Evolutionary conservation across 1,284 basidiomycete genomes (phyloP).

Genomic region (Sutorius eximius): DNA sequence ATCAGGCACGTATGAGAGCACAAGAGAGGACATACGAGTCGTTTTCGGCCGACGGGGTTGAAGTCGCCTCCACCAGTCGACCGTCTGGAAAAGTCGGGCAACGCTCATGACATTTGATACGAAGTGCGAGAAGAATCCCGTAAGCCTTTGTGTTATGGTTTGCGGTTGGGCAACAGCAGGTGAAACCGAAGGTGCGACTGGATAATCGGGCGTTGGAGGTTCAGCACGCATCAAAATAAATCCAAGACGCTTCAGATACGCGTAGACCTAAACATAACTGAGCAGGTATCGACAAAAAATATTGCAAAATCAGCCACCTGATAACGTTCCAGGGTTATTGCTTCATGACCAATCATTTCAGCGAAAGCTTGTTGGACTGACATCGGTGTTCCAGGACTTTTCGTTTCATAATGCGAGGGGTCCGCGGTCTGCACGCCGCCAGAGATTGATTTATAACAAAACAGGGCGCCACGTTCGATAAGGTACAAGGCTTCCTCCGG

Average conservation of each 20-base stretch:
- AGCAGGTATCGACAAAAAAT: background rate
- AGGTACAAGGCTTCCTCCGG: conserved; percentile 95
- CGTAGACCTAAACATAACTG: conserved; percentile 66
- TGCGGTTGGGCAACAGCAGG: background rate
- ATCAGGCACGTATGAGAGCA: background rate
- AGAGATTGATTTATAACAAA: conserved; percentile 66
- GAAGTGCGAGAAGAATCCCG: conserved; percentile 35
- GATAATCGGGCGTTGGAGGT: conserved; percentile 62
- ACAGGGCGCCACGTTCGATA: conserved; percentile 83
- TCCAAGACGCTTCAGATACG: conserved; percentile 89
- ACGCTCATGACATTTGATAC: conserved; percentile 32
- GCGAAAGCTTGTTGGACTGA: conserved; percentile 88
- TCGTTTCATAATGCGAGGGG: conserved; percentile 39
- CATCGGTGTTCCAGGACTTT: conserved; percentile 67
- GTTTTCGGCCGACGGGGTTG: conserved; percentile 39
- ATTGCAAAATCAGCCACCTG: conserved; percentile 55
- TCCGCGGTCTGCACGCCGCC: conserved; percentile 27
- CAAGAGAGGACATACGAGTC: conserved; percentile 13
- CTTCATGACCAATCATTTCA: conserved; percentile 79
- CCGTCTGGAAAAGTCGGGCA: conserved; percentile 18
- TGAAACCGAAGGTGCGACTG: conserved; percentile 42
- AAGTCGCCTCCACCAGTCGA: conserved; percentile 62
- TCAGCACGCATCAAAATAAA: conserved; percentile 81
- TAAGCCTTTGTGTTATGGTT: conserved; percentile 37
- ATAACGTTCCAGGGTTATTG: conserved; percentile 80